Conservation (phyloP, 1,284 basidiomycete species). For the Pseudozyma sp. region DNA sequence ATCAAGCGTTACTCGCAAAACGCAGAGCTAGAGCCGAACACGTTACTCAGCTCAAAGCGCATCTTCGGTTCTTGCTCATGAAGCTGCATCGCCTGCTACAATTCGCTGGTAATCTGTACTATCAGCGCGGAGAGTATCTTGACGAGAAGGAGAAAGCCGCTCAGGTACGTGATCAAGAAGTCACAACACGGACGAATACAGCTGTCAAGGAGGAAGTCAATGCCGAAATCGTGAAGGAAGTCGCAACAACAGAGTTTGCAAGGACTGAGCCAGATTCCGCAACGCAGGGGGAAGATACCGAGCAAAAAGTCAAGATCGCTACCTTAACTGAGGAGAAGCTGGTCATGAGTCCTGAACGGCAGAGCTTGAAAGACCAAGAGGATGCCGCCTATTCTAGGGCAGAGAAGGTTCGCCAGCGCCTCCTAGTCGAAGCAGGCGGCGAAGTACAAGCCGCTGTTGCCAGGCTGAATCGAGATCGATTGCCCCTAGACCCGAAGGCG, state of each 20-base stretch:
- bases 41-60: slow-evolving; percentile 33
- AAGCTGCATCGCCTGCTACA: slow-evolving; percentile 58
- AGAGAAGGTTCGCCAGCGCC: slow-evolving; percentile 55
- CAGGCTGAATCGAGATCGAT: slow-evolving; percentile 19
- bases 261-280: not conserved
- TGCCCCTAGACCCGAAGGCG: not conserved
- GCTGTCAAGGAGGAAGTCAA: slow-evolving; percentile 9
- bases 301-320: not conserved
- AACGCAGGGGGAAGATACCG: not conserved
- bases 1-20: slow-evolving; percentile 23
- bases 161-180: not conserved
- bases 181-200: not conserved
- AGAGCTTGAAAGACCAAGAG: slow-evolving; percentile 46
- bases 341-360: slow-evolving; percentile 26
- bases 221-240: not conserved
- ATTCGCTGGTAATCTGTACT: slow-evolving; percentile 63
- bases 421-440: slow-evolving; percentile 53
- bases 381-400: slow-evolving; percentile 58
- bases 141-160: slow-evolving; percentile 24
- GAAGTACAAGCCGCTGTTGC: slow-evolving; percentile 39
- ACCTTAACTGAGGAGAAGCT: not conserved
- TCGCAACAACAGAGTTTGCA: not conserved
- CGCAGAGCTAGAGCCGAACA: slow-evolving; percentile 33
- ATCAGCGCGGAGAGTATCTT: slow-evolving; percentile 54
- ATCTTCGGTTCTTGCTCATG: slow-evolving; percentile 51